Conservation (phyloP, 805 yeast genomes). For the Starmerella geochares region DNA sequence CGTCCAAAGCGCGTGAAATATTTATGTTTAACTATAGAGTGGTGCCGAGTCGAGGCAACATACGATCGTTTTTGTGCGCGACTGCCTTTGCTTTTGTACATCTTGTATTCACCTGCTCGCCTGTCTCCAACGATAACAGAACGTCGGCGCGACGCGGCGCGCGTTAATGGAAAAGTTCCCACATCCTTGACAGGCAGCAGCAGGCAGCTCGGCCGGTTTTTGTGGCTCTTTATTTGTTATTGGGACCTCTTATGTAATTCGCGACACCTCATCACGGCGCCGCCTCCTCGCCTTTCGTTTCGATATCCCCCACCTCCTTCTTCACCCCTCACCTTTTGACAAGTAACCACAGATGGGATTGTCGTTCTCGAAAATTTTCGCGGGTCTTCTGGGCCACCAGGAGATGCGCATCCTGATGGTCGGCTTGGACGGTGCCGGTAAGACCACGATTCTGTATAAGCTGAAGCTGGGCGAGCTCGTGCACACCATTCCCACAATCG, state of each 20-base stretch:
- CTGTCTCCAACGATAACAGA: neutral
- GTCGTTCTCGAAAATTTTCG: constrained; percentile 84
- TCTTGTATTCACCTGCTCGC: too few relatives aligned
- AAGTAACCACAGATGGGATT: constrained; percentile 58
- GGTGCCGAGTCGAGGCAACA: too few relatives aligned
- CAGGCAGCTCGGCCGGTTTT: neutral
- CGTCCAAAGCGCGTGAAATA: too few relatives aligned
- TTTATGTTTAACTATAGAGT: too few relatives aligned
- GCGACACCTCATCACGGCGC: constrained; percentile 21
- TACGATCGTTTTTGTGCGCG: too few relatives aligned
- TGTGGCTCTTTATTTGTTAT: constrained; percentile 9
- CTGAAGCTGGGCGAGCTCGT: constrained; percentile 92
- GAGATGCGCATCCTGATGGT: constrained; percentile 98
- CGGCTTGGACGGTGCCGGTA: constrained; percentile 97
- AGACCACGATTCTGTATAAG: constrained; percentile 90
- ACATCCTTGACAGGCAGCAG: neutral
- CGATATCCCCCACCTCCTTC: constrained; percentile 14
- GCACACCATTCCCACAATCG: constrained; percentile 93
- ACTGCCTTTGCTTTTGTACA: too few relatives aligned
- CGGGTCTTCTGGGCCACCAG: constrained; percentile 92
- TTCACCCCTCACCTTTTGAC: constrained; percentile 10
- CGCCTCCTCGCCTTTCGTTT: constrained; percentile 18
- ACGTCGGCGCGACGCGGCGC: neutral
- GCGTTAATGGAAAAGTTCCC: neutral
- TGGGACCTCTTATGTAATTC: constrained; percentile 14